Base-by-base conservation (phyloP, 768 basidiomycete species). In the Suillus decipiens region DNA sequence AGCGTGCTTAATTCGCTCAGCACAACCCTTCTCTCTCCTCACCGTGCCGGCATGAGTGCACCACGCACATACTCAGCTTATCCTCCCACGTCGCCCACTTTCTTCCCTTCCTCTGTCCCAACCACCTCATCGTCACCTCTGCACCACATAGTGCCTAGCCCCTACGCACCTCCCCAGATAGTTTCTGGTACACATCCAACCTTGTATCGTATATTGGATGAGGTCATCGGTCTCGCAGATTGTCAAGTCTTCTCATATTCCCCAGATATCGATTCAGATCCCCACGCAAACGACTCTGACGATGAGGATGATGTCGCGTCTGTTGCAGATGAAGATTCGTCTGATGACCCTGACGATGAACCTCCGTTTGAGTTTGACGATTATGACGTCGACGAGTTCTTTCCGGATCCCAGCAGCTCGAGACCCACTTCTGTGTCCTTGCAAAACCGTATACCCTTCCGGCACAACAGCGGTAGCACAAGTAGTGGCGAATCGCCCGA, bases 241-340 rank as follows among this genome's bases (percentile, higher is more conserved):
- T 97, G 94, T 80, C 96, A 98, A 73, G 95, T 98, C 63, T 99
- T 90, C 77, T 92, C 93, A 2, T 99, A 95, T 80, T 84, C 86
- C 45, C 97, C 96, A 54, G 94, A 96, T 76, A 88, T 91, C 63
- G 94, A 96, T 67, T 89, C 90, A 31, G 97, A 99, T 79, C 97
- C 97, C 1, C 95, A 99, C 68, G 92, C 91, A 50, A 86, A 87
- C 71, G 88, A 93, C 78, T 85, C 88, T 70, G 85, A 86, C 33
- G 89, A 92, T 70, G 90, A 92, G 68, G 90, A 91, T 66, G 91
- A 92, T 67, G 78, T 86, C 61, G 84, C 84, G 0, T 86, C 86
- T 48, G 78, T 81, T 61, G 86, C 80, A 1, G 89, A 92, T 65
- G 89, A 89, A 64, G 86, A 86, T 66, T 87, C 87, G n/a, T 81